phyloP scores from a whole-genome alignment of 306 rosid species.

The Malus domestica region DNA sequence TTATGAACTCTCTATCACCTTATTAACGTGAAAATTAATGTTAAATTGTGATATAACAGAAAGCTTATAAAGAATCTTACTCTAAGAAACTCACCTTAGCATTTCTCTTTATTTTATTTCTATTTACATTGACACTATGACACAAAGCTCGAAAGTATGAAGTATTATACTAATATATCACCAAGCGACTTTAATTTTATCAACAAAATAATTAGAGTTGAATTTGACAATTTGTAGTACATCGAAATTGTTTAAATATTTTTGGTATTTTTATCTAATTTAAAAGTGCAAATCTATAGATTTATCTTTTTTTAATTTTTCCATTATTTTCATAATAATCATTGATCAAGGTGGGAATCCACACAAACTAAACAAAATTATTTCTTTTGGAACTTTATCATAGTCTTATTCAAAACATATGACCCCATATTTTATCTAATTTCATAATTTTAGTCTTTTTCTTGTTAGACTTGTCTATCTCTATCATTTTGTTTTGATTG shows the following conservation, averaged over 20 bases:
- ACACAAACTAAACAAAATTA: background rate
- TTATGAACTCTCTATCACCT: too few species aligned
- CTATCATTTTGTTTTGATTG: background rate
- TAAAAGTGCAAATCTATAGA: background rate
- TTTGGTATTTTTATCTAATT: background rate
- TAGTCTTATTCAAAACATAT: background rate
- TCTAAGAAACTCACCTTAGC: too few species aligned
- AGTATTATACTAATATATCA: too few species aligned
- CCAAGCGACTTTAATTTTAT: background rate
- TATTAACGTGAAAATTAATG: too few species aligned
- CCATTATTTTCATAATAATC: background rate
- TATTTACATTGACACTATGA: too few species aligned
- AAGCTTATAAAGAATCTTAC: too few species aligned
- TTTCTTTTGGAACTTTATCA: background rate
- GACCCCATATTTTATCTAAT: background rate
- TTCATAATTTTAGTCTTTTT: background rate
- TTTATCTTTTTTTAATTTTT: background rate
- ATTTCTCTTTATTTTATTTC: too few species aligned
- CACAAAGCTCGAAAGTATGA: too few species aligned
- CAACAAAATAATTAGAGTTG: background rate
- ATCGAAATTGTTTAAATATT: background rate
- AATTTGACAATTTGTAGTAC: background rate
- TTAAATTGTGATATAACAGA: too few species aligned
- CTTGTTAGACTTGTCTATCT: background rate
- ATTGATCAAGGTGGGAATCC: background rate